These are phyloP conservation scores for Verticillium klebahnii DNA, from an alignment of 2,329 filamentous ascomycete genomes.

Conservation along the genomic window DNA sequence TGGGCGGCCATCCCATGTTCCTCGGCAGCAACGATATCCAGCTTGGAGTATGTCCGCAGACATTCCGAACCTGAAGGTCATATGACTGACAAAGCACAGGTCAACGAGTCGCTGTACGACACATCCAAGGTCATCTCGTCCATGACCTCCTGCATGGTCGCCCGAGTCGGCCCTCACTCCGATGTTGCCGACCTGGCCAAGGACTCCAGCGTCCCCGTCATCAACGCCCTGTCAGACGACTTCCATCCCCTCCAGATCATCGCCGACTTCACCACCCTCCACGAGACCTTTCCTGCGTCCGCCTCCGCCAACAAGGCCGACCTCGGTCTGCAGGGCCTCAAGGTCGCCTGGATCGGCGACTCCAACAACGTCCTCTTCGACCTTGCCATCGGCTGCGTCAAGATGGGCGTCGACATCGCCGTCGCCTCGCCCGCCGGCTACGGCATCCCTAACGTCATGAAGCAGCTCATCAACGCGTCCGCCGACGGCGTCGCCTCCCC, in stretches of 20 bases:
- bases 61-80: neutral
- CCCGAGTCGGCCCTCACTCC: slow-evolving; percentile 71
- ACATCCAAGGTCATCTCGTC: slow-evolving; percentile 91
- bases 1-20: slow-evolving; percentile 96
- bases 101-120: slow-evolving; percentile 93
- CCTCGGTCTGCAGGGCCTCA: slow-evolving; percentile 74
- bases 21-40: slow-evolving; percentile 94
- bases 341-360: slow-evolving; percentile 94
- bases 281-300: slow-evolving; percentile 64
- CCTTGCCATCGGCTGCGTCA: slow-evolving; percentile 79
- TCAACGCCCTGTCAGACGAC: slow-evolving; percentile 83
- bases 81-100: slow-evolving; percentile 34
- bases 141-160: slow-evolving; percentile 81
- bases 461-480: slow-evolving; percentile 63
- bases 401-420: slow-evolving; percentile 79
- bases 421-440: slow-evolving; percentile 87
- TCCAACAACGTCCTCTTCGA: slow-evolving; percentile 97
- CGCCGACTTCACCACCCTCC: slow-evolving; percentile 87
- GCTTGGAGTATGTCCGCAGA: slow-evolving; percentile 61
- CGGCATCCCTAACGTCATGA: slow-evolving; percentile 72
- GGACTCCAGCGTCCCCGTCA: slow-evolving; percentile 73
- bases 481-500: slow-evolving; percentile 51
- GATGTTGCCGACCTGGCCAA: slow-evolving; percentile 68
- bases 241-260: slow-evolving; percentile 94
- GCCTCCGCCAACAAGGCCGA: slow-evolving; percentile 23